These are phyloP conservation scores for Xylaria longipes DNA, from an alignment of 495 filamentous ascomycete genomes.

Conservation along the genomic window DNA sequence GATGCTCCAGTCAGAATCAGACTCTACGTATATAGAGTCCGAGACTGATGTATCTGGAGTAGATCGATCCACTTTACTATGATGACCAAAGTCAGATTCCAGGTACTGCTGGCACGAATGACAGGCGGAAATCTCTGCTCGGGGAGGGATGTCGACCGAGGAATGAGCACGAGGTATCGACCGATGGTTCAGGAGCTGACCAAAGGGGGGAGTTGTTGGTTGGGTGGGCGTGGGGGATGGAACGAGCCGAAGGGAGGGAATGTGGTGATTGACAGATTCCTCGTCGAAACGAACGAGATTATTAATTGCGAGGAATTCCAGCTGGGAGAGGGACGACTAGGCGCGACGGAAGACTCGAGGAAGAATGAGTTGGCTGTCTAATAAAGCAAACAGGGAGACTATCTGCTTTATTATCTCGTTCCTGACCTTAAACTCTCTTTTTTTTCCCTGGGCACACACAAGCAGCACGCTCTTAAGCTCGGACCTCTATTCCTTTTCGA, in stretches of 20 bases:
- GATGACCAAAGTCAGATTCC: conserved; percentile 43
- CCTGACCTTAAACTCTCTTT: conserved; percentile 35
- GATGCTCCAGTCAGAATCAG: conserved; percentile 44
- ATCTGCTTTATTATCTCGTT: conserved; percentile 29
- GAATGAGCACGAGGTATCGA: conserved; percentile 54
- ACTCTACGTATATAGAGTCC: conserved; percentile 37
- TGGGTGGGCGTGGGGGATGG: conserved; percentile 24
- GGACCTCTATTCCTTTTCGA: conserved; percentile 39
- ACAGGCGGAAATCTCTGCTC: conserved; percentile 48
- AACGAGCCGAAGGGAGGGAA: conserved; percentile 30
- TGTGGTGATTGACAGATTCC: conserved; percentile 42
- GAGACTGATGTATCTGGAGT: conserved; percentile 41
- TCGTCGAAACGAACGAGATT: conserved; percentile 30
- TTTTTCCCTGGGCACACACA: conserved; percentile 27
- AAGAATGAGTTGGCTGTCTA: conserved; percentile 26
- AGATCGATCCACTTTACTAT: conserved; percentile 32
- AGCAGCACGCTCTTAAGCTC: conserved; percentile 38
- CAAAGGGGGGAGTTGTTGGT: conserved; percentile 28
- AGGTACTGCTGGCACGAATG: conserved; percentile 41
- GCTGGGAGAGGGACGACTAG: conserved; percentile 33
- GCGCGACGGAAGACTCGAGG: conserved; percentile 37
- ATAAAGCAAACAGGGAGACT: conserved; percentile 34
- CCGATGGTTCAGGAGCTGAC: conserved; percentile 40
- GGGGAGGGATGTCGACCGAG: conserved; percentile 49
- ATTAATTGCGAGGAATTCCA: conserved; percentile 40